Percentiles rank a stretch among this genome's conserved stretches.
These are phyloP conservation scores for Pseudocercospora cruenta DNA, from an alignment of 2,329 filamentous ascomycete genomes.

Conservation along the genomic window DNA sequence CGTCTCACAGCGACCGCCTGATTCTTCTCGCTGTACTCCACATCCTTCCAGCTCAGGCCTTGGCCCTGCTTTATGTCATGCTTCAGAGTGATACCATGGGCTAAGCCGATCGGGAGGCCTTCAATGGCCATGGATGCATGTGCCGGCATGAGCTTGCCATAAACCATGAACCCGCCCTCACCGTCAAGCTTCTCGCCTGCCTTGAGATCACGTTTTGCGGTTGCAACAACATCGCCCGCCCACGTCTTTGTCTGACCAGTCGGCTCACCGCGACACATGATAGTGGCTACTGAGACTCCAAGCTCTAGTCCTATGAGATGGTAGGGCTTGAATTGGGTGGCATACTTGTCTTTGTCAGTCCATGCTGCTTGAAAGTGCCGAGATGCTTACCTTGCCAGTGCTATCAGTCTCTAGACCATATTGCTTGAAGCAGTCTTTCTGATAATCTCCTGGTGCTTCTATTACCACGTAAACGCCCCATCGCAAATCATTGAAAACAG, in stretches of 20 bases:
- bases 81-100: constrained; percentile 49
- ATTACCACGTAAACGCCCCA: constrained; percentile 54
- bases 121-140: constrained; percentile 46
- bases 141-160: constrained; percentile 49
- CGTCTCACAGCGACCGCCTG: constrained; percentile 47
- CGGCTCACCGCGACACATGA: constrained; percentile 52
- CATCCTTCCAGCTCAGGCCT: constrained; percentile 49
- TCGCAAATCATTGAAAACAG: constrained; percentile 46
- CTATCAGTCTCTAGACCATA: constrained; percentile 51
- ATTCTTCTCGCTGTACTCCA: constrained; percentile 47
- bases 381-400: constrained; percentile 35
- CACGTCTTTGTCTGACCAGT: constrained; percentile 51
- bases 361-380: not conserved
- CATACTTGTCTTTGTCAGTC: constrained; percentile 37
- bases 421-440: constrained; percentile 50
- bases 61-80: constrained; percentile 47
- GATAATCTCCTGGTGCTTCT: constrained; percentile 47
- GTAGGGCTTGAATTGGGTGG: constrained; percentile 53
- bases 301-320: constrained; percentile 54
- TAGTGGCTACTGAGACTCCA: constrained; percentile 49
- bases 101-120: constrained; percentile 50
- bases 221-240: constrained; percentile 52
- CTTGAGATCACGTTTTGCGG: constrained; percentile 51
- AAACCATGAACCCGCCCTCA: constrained; percentile 52
- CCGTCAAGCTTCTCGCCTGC: constrained; percentile 51